Base-by-base conservation (phyloP, 75 land plant species). In the Selaginella tamariscina region DNA sequence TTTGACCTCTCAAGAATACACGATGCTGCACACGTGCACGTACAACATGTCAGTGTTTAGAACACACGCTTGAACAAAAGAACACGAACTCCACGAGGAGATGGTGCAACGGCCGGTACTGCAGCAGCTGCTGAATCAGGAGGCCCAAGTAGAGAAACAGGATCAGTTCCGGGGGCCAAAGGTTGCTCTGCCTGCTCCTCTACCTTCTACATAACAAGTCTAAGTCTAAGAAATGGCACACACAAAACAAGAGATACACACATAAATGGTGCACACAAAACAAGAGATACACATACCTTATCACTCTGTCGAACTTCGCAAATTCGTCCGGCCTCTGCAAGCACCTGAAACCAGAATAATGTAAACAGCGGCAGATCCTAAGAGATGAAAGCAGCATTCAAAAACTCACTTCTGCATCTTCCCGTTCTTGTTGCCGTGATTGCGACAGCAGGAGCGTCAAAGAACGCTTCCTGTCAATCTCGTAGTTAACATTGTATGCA, bases 301-400 rank as follows among this genome's bases (percentile, higher is more conserved):
- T 65, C 76, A 79, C 29, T 68, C 32, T 70, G 64, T 21, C 90
- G 89, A 54, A 84, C 69, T 44, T 92, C 89, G 32, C 83, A 33
- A 65, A 92, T 89, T 31, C 83, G 84, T 62, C 78, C 89, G 27
- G 97, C 89, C 75, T 92, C 89, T 57, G 85, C 83, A 69, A 91
- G 78, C 57, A 88, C 78, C 96, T 88, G 74, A n/a, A 29, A 30
- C 29, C 55, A 65, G 49, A 0, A 68, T 62, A 75, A 21, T 30
- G 64, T 26, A 24, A 29, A 23, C 71, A 32, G 24, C 0, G 32
- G 20, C 21, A 2, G 21, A 21, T 27, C 2, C 31, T 2, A 9
- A n/a, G 2, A 59, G 56, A 24, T 18, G 56, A 24, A 39, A 15
- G 24, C 32, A 68, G 49, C n/a, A 69, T 20, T 13, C 24, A 66